phyloP scores from a whole-genome alignment of 164 flowering plant species.

The Piper betle region DNA sequence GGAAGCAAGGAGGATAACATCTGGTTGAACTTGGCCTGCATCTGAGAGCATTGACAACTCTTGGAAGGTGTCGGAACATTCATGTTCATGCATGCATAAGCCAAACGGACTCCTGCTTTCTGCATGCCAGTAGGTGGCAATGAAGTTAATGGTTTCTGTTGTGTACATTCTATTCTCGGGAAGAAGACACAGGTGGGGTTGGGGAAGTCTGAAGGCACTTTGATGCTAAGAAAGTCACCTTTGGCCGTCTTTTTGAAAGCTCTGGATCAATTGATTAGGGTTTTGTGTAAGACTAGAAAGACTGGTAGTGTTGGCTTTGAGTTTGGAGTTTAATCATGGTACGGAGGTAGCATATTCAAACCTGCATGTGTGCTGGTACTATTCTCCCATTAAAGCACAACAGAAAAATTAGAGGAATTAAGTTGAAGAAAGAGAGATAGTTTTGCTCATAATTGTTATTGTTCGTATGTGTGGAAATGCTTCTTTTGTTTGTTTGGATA shows the following conservation, averaged over 20 bases:
- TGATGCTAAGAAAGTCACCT: background rate
- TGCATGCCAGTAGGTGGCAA: constrained; percentile 1
- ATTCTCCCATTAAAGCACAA: constrained; percentile 1
- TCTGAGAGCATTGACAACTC: background rate
- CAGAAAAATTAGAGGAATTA: background rate
- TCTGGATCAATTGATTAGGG: too few relatives aligned
- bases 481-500: background rate
- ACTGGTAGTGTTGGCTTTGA: constrained; percentile 1
- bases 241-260: constrained; percentile 1
- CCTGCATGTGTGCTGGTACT: background rate
- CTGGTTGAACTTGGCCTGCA: background rate
- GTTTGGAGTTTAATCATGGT: background rate
- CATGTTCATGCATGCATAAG: background rate
- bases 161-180: background rate
- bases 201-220: background rate
- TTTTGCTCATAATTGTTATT: background rate
- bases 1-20: background rate
- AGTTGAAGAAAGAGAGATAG: background rate
- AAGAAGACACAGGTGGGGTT: background rate
- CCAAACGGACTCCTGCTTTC: background rate
- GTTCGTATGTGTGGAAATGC: background rate
- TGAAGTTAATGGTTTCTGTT: constrained; percentile 1
- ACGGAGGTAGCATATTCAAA: too few relatives aligned
- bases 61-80: background rate
- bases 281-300: background rate